These are phyloP conservation scores for Wickerhamiella sorbophila DNA, from an alignment of 805 yeast genomes.

Conservation along the genomic window DNA sequence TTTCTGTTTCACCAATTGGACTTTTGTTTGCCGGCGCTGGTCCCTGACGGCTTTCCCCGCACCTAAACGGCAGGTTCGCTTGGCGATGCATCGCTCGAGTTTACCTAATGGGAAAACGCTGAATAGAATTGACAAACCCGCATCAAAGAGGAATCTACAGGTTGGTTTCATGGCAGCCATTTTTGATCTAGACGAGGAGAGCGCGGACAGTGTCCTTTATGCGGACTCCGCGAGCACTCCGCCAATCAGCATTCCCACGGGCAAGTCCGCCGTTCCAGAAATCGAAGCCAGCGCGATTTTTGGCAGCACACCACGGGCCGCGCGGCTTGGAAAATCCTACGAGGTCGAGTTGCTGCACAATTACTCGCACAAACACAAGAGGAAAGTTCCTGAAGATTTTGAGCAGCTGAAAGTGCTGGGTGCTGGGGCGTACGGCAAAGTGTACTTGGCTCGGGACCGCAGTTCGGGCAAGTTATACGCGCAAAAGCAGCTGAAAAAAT, in stretches of 20 bases:
- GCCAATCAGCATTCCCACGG: conserved; percentile 6
- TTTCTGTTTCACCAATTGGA: no score
- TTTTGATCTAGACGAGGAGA: conserved; percentile 1
- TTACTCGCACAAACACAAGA: conserved; percentile 11
- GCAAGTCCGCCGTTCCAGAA: background rate
- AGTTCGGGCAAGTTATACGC: conserved; percentile 57
- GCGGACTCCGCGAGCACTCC: conserved; percentile 2
- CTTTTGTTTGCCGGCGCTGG: no score
- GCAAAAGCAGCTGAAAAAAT: conserved; percentile 73
- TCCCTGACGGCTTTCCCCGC: no score
- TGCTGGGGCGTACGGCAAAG: conserved; percentile 82
- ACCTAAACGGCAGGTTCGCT: no score
- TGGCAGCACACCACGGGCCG: background rate
- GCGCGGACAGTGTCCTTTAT: background rate
- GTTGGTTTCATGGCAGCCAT: conserved; percentile 5
- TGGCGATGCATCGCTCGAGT: no score
- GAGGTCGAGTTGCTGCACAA: conserved; percentile 34
- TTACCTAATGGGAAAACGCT: no score
- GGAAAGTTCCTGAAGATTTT: conserved; percentile 37
- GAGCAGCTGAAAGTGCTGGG: conserved; percentile 67
- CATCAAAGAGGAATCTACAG: no score
- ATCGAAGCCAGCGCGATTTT: background rate
- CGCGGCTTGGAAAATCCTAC: conserved; percentile 24
- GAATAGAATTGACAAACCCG: no score
- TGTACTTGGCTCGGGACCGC: conserved; percentile 55